Evolutionary conservation across 495 filamentous ascomycete species (phyloP), one percentile per base, ranked within the genome.

Genomic region (Aspergillus incahuasiensis): DNA sequence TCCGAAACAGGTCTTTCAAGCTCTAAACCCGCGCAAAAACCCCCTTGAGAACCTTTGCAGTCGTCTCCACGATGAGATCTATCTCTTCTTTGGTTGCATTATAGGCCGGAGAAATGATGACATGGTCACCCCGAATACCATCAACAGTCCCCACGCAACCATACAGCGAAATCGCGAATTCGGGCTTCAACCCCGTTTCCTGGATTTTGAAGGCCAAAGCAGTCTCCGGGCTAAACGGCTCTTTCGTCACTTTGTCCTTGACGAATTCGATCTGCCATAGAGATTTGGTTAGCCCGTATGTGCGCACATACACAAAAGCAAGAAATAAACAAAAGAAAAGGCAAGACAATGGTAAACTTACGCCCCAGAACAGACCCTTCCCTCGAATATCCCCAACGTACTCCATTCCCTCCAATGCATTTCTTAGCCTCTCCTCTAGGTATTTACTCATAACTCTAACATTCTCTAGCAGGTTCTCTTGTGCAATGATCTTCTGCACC

Each of bases 91-190:
- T 67, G 0, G 79, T 81, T 42, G 87, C 74, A 54, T 80, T 91
- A 68, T 86, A 95, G 1, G 90, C 78, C 3, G 91, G 91, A 19
- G 86, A 80, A 52, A 96, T 59, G 30, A 95, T 72, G 13, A 92
- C 69, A 71, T 91, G 86, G 62, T 96, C 91, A 1, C 89, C 90
- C 3, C 61, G 68, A 25, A 78, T 64, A 0, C 88, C 87, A 63
- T 90, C 86, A 0, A 76, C 81, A 0, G 84, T 85, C 5, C 89
- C 90, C 2, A 75, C 65, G 5, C 84, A 83, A 19, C 84, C 84
- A 65, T 94, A 95, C 16, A 95, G 61, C 0, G 78, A 82, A 56
- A 95, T 79, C 18, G 76, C 77, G 56, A 85, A 80, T 12, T 79
- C 68, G 0, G 73, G 55, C 0, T 65, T 58, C 28, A 87, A 60